These are phyloP conservation scores for Peribolospora baueri DNA, from an alignment of 768 basidiomycete species.

Conservation along the genomic window DNA sequence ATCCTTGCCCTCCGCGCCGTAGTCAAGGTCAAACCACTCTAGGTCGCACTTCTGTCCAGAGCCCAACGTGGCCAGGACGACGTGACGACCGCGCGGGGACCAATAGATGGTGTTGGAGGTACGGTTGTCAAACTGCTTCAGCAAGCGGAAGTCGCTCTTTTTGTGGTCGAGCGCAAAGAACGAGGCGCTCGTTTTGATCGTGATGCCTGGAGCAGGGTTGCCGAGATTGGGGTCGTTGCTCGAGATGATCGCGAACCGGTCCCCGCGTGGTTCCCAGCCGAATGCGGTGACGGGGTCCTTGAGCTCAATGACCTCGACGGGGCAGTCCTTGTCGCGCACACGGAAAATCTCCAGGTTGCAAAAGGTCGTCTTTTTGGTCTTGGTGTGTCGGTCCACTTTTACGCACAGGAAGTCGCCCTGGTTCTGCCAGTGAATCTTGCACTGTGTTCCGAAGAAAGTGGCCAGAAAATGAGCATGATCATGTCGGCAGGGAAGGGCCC, in stretches of 20 bases:
- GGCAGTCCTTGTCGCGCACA: constrained; percentile 87
- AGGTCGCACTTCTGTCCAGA: constrained; percentile 87
- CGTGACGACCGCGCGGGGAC: constrained; percentile 88
- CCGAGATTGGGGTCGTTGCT: constrained; percentile 81
- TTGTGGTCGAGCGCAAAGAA: constrained; percentile 80
- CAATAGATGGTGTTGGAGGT: constrained; percentile 86
- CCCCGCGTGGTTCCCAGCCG: constrained; percentile 96
- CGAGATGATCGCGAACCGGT: constrained; percentile 84
- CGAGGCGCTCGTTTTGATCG: constrained; percentile 85
- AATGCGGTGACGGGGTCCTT: constrained; percentile 93
- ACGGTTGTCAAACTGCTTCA: constrained; percentile 60
- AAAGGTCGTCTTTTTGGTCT: constrained; percentile 94
- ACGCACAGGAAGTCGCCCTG: constrained; percentile 96
- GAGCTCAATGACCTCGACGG: constrained; percentile 88
- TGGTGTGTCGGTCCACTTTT: constrained; percentile 94
- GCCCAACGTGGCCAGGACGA: constrained; percentile 85
- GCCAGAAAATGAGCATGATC: not conserved
- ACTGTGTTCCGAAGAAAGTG: constrained; percentile 27
- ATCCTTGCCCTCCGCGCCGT: constrained; percentile 37
- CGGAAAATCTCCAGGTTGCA: constrained; percentile 97
- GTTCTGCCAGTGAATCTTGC: constrained; percentile 95
- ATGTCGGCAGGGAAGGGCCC: not conserved
- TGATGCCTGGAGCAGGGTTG: constrained; percentile 65
- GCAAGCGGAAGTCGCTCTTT: constrained; percentile 81
- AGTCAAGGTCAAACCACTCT: constrained; percentile 98